Evolutionary conservation across 257 asterid genomes (phyloP), one percentile per base, ranked within the genome.

Genomic region (Craterostigma plantagineum): DNA sequence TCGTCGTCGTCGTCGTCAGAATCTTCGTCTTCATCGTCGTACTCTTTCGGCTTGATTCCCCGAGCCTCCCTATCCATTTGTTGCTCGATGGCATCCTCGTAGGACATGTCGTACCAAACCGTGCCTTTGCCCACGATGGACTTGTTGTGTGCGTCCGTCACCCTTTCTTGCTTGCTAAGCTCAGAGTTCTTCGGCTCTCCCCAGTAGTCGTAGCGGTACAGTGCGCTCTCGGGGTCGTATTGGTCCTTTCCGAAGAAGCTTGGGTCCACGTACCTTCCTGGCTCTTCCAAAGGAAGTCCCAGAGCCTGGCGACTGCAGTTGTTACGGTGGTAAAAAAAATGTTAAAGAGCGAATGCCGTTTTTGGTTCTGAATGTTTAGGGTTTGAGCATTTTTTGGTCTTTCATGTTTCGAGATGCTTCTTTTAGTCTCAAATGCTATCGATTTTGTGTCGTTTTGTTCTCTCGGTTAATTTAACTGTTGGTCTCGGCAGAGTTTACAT

Each of bases 161-260:
- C 54, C 35, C 94, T 78, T 14, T 73, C 92, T 59, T 81, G 93
- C 73, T 73, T 81, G 62, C 93, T 86, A 76, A 73, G 78, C 49
- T 87, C 97, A 0, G 97, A 87, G 63, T 87, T 87, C 80, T 87
- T 87, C 27, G 97, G 97, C 52, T 87, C 97, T 2, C 97, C 97
- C 97, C 97, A 87, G 69, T 87, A 87, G 63, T 87, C 97, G 13
- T 76, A 82, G 13, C 92, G 92, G 35, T 81, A 87, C 48, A 87
- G 49, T 7, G 93, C 71, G 46, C 57, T 81, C 44, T 79, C 84
- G 0, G 92, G 85, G 63, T 87, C 93, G 17, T 81, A 87, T 55
- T 70, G 61, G 66, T 77, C 97, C 54, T 86, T 86, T 11, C 91
- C 86, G n/a, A 82, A 69, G 59, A 49, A 59, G 67, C 72, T 82